Base-by-base conservation (phyloP, 306 rosid genomes). In the Herpetospermum pedunculosum region DNA sequence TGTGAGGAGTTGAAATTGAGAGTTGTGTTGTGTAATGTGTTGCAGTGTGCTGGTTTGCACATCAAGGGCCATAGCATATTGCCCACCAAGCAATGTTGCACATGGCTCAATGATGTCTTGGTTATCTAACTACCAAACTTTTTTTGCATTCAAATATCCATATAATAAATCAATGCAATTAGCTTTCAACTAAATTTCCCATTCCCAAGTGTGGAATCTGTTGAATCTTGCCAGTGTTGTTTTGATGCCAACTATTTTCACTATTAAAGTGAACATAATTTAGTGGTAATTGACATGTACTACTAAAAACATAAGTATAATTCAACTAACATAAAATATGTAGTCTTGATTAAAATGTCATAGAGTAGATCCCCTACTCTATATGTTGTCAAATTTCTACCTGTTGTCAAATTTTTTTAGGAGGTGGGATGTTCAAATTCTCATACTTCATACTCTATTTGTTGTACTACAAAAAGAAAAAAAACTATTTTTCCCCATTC, bases 101-200 rank as follows among this genome's bases (percentile, higher is more conserved):
- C 73, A 69, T 69, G 73, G 73, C 73, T 69, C 73, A 69, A 69
- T 69, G 38, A 69, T 41, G 73, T 69, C 38, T 21, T 65, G 32
- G 72, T 67, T 41, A 41, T 67, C 53, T 67, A 65, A 40, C 92
- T 85, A 88, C 73, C 73, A 2, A 43, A 43, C 55, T 44, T 6
- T 38, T 25, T 40, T 65, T 18, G 4, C 64, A 57, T 57, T 57
- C 37, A 57, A 57, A 26, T 13, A 57, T 57, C 37, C 37, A 25
- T 55, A 55, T 26, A 4, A 26, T 55, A 4, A 21, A 55, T 55
- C 16, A 13, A 57, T 57, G 64, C n/a, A 26, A 57, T 11, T 53
- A 2, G 29, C 4, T 53, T 53, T 21, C 15, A 21, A 53, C 32
- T 2, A 53, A 10, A 53, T 9, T 53, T 23, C 5, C 28, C 15